These are phyloP conservation scores for Ashbya aceris DNA, from an alignment of 1,139 yeast genomes.

Conservation along the genomic window DNA sequence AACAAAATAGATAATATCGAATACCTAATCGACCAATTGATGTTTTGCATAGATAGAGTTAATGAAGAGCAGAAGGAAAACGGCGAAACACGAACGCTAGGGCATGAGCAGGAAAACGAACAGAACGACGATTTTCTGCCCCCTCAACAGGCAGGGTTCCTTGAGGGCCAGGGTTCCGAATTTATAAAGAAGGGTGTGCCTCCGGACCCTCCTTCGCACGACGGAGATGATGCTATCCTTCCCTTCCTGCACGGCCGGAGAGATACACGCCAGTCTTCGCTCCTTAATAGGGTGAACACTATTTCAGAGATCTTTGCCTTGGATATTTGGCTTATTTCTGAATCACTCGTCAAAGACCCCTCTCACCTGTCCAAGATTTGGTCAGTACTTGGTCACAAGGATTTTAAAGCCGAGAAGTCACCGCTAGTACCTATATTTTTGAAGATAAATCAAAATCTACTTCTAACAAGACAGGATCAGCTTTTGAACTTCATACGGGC, in stretches of 20 bases:
- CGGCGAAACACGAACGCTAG: background rate
- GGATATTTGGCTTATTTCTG: constrained; percentile 94
- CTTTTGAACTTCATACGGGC: constrained; percentile 45
- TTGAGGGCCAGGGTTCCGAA: constrained; percentile 2
- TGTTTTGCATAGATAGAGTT: constrained; percentile 17
- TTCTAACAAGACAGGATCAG: constrained; percentile 64
- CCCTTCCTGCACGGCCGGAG: constrained; percentile 6
- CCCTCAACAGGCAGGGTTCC: constrained; percentile 15
- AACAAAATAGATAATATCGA: constrained; percentile 36
- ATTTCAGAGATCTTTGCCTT: constrained; percentile 76
- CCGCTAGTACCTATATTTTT: constrained; percentile 60
- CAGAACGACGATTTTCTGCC: constrained; percentile 5
- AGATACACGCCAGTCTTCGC: constrained; percentile 9
- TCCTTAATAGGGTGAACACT: constrained; percentile 24
- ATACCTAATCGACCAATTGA: constrained; percentile 22
- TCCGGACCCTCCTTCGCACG: constrained; percentile 9
- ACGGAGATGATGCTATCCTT: constrained; percentile 10
- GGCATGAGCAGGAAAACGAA: constrained; percentile 6
- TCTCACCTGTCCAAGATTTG: constrained; percentile 61
- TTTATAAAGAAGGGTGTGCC: background rate
- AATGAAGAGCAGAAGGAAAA: constrained; percentile 6
- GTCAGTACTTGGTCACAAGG: constrained; percentile 59
- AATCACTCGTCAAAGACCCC: constrained; percentile 74
- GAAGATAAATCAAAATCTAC: constrained; percentile 83
- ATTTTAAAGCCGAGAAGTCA: constrained; percentile 47